Evolutionary conservation across 768 basidiomycete genomes (phyloP).

Genomic region (Rickenella mellea): DNA sequence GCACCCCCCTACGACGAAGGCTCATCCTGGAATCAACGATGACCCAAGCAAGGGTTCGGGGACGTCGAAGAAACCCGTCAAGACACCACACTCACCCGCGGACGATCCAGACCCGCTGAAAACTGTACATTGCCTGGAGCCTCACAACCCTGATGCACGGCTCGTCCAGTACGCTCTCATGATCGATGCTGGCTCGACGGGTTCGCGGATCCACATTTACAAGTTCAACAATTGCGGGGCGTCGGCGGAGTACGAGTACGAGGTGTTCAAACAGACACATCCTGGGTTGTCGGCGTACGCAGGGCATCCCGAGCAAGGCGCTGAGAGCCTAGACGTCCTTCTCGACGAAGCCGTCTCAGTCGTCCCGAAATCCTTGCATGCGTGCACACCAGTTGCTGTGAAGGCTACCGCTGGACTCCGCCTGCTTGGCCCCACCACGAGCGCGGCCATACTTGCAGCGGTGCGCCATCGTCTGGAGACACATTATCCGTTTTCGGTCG

Average conservation of each 20-base stretch:
- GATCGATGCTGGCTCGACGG: constrained; percentile 97
- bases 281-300: constrained; percentile 70
- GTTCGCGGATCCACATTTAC: constrained; percentile 96
- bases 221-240: constrained; percentile 89
- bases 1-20: constrained; percentile 7
- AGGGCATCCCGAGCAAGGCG: constrained; percentile 56
- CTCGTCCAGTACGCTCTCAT: constrained; percentile 91
- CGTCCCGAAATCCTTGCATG: constrained; percentile 56
- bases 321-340: constrained; percentile 67
- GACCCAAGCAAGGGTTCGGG: no score
- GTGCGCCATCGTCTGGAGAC: constrained; percentile 50
- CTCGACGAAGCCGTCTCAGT: constrained; percentile 72
- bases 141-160: constrained; percentile 36
- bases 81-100: constrained; percentile 40
- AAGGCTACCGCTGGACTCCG: constrained; percentile 90
- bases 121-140: constrained; percentile 61
- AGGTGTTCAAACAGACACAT: constrained; percentile 76
- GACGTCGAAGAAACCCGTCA: background rate
- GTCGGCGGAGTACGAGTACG: constrained; percentile 79
- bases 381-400: constrained; percentile 82
- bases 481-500: constrained; percentile 60
- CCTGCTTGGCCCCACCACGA: constrained; percentile 52
- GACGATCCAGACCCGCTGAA: constrained; percentile 65
- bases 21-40: constrained; percentile 8
- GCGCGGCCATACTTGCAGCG: constrained; percentile 63